Percentiles rank a stretch among this genome's conserved stretches.
Conservation (phyloP, 169 alveolate species). For the Plasmodium cynomolgi region DNA sequence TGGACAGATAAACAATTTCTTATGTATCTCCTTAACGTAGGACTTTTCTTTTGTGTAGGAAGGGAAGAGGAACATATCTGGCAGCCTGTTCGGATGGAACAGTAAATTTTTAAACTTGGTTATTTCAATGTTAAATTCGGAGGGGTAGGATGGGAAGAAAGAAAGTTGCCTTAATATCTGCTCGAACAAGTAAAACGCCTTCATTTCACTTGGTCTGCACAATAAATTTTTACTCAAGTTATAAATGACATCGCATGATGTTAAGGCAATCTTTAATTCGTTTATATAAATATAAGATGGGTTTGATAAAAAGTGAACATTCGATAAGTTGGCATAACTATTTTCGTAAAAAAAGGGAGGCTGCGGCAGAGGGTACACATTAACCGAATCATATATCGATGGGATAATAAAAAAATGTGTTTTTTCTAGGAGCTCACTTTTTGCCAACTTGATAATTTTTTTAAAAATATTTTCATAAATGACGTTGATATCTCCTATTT, state of each 20-base stretch:
- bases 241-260: slow-evolving; percentile 71
- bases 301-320: slow-evolving; percentile 70
- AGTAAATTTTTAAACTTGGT: slow-evolving; percentile 68
- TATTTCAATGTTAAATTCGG: slow-evolving; percentile 68
- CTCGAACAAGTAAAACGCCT: slow-evolving; percentile 55
- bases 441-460: slow-evolving; percentile 73
- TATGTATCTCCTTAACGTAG: slow-evolving; percentile 56
- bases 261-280: slow-evolving; percentile 74
- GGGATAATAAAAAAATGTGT: slow-evolving; percentile 74
- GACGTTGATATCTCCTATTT: slow-evolving; percentile 71
- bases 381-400: slow-evolving; percentile 62
- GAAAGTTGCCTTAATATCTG: slow-evolving; percentile 72
- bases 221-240: slow-evolving; percentile 46
- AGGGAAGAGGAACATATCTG: slow-evolving; percentile 71
- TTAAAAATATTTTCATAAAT: slow-evolving; percentile 65
- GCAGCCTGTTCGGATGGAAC: slow-evolving; percentile 71
- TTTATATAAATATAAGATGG: slow-evolving; percentile 68
- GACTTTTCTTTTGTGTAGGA: slow-evolving; percentile 71
- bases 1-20: slow-evolving; percentile 73
- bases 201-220: slow-evolving; percentile 73
- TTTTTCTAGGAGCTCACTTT: slow-evolving; percentile 67
- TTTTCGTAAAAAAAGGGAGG: slow-evolving; percentile 73
- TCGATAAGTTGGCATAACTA: slow-evolving; percentile 21
- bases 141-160: slow-evolving; percentile 70
- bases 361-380: slow-evolving; percentile 75